Conservation (phyloP, 139 green algal species). For the Spirogloea muscicola region DNA sequence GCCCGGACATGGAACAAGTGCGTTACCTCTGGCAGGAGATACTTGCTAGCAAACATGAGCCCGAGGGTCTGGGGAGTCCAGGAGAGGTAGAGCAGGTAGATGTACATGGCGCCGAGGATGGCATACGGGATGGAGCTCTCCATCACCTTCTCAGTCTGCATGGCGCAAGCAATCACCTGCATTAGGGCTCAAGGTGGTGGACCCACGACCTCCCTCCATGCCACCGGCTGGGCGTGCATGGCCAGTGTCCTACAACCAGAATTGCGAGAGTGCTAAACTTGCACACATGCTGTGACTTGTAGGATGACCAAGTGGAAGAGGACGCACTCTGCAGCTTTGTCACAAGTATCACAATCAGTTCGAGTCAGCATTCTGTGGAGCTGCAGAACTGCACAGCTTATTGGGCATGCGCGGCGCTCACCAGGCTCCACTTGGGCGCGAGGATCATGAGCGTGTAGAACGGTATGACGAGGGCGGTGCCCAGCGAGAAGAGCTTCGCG, state of each 20-base stretch:
- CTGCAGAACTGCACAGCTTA: neutral
- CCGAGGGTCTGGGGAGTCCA: slow-evolving; percentile 33
- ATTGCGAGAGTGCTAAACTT: neutral
- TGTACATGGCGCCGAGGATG: slow-evolving; percentile 31
- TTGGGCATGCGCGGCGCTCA: slow-evolving; percentile 7
- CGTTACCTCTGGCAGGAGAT: slow-evolving; percentile 45
- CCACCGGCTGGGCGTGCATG: neutral
- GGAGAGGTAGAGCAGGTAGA: slow-evolving; percentile 40
- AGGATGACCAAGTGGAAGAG: neutral
- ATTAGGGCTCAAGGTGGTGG: neutral
- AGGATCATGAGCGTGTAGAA: slow-evolving; percentile 24
- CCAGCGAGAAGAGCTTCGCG: slow-evolving; percentile 12
- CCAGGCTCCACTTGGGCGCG: slow-evolving; percentile 16
- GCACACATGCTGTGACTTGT: neutral
- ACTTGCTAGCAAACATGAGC: slow-evolving; percentile 48
- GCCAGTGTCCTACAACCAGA: neutral
- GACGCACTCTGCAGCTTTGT: neutral
- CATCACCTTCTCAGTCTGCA: slow-evolving; percentile 32
- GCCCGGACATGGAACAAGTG: too few species aligned
- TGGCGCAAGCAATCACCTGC: neutral
- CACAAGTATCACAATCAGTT: neutral
- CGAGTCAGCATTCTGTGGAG: neutral
- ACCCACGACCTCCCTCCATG: neutral
- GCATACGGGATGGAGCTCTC: slow-evolving; percentile 28
- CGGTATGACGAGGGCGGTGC: slow-evolving; percentile 15